These are phyloP conservation scores for Rossbeevera mucosa DNA, from an alignment of 768 basidiomycete species.

Conservation along the genomic window DNA sequence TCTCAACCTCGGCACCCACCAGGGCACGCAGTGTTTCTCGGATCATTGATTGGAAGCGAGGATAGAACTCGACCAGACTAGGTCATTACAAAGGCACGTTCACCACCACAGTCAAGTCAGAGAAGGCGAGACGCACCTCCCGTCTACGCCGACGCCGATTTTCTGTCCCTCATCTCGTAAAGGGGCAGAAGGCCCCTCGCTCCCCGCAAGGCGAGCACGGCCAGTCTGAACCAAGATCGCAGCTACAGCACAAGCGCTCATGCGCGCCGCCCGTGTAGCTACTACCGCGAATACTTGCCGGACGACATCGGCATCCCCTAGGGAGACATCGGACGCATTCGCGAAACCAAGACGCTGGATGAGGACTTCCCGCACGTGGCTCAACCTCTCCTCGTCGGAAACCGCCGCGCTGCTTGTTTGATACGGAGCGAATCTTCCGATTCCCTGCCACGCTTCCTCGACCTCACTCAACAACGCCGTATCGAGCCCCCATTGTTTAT, in stretches of 20 bases:
- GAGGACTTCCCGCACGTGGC: conserved; percentile 57
- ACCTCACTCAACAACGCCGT: conserved; percentile 87
- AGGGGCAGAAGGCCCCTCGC: conserved; percentile 18
- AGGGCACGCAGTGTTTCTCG: conserved; percentile 69
- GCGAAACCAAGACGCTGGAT: conserved; percentile 57
- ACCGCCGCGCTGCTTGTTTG: not conserved
- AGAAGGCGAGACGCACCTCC: conserved; percentile 51
- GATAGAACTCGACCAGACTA: conserved; percentile 90
- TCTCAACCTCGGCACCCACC: conserved; percentile 78
- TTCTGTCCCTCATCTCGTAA: conserved; percentile 39
- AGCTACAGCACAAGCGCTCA: conserved; percentile 86
- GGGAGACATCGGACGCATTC: conserved; percentile 45
- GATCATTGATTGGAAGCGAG: conserved; percentile 71
- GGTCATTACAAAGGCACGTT: not conserved
- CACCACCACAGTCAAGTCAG: not conserved
- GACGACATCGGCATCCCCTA: conserved; percentile 70
- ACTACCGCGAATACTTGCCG: conserved; percentile 77
- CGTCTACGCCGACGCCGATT: conserved; percentile 87
- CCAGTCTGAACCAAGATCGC: conserved; percentile 81
- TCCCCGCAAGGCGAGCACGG: conserved; percentile 47
- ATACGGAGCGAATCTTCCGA: conserved; percentile 30
- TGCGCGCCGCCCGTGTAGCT: conserved; percentile 71
- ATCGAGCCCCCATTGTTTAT: conserved; percentile 92
- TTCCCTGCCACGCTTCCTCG: conserved; percentile 68
- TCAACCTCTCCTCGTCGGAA: conserved; percentile 35